Evolutionary conservation across 305 asterid genomes (phyloP).

Genomic region (Solanum chacoense): DNA sequence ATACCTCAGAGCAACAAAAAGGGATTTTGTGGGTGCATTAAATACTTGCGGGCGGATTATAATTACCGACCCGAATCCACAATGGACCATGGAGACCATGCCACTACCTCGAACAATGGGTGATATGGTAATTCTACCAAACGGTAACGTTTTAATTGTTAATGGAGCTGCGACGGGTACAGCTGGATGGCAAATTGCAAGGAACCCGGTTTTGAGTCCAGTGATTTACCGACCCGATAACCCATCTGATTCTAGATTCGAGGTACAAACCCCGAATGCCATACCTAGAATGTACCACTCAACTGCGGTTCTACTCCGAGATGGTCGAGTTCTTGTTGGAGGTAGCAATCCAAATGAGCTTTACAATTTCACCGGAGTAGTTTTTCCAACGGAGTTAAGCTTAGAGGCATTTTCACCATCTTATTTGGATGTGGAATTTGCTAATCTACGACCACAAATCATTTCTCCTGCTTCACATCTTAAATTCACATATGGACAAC

Average conservation of each 20-base stretch:
- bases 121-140: conserved; percentile 54
- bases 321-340: conserved; percentile 45
- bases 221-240: conserved; percentile 35
- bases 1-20: conserved; percentile 10
- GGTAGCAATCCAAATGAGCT: conserved; percentile 47
- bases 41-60: conserved; percentile 51
- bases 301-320: conserved; percentile 35
- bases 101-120: conserved; percentile 67
- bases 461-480: conserved; percentile 24
- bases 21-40: conserved; percentile 30
- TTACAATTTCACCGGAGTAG: conserved; percentile 13
- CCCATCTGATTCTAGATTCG: conserved; percentile 26
- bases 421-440: conserved; percentile 17
- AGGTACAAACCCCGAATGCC: conserved; percentile 22
- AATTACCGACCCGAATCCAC: conserved; percentile 37
- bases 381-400: conserved; percentile 42
- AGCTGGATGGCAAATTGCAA: conserved; percentile 52
- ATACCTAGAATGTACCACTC: conserved; percentile 71
- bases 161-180: conserved; percentile 57
- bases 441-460: conserved; percentile 26
- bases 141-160: conserved; percentile 45
- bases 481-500: conserved; percentile 16
- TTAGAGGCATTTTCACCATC: conserved; percentile 47
- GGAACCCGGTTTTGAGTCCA: conserved; percentile 35
- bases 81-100: conserved; percentile 64